phyloP scores from a whole-genome alignment of 768 basidiomycete genomes.

The Hygrophoropsis aurantiaca region DNA sequence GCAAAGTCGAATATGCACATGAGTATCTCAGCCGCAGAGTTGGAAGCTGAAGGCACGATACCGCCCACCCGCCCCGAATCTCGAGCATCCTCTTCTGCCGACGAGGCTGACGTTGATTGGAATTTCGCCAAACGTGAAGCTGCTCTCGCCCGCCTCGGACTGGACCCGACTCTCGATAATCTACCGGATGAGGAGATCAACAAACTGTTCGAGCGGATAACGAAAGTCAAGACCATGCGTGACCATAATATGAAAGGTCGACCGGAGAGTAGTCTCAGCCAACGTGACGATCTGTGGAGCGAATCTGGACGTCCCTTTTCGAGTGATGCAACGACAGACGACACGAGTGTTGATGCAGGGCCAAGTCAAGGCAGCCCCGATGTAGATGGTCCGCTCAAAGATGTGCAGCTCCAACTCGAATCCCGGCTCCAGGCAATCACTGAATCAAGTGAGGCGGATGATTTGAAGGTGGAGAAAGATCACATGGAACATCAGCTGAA shows the following conservation, averaged over 20 bases:
- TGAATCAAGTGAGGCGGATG: conserved; percentile 76
- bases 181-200: conserved; percentile 94
- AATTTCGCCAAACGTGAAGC: conserved; percentile 96
- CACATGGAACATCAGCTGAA: conserved; percentile 90
- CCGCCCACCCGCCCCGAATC: conserved; percentile 77
- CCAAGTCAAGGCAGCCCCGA: conserved; percentile 65
- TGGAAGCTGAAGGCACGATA: conserved; percentile 50
- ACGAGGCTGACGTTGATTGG: conserved; percentile 86
- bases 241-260: conserved; percentile 78
- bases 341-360: conserved; percentile 77
- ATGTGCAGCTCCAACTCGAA: conserved; percentile 76
- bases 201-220: conserved; percentile 91
- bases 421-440: conserved; percentile 60
- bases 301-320: conserved; percentile 79
- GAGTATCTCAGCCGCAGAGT: conserved; percentile 64
- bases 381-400: conserved; percentile 60
- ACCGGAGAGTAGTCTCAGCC: conserved; percentile 87
- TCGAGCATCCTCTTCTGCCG: conserved; percentile 66
- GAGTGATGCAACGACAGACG: conserved; percentile 81
- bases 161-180: conserved; percentile 88
- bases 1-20: conserved; percentile 68
- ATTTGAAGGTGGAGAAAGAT: conserved; percentile 85
- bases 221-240: conserved; percentile 86
- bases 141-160: conserved; percentile 79
- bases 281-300: conserved; percentile 87